These are phyloP conservation scores for Diaporthe sp. DNA, from an alignment of 2,329 filamentous ascomycete genomes.

Conservation along the genomic window DNA sequence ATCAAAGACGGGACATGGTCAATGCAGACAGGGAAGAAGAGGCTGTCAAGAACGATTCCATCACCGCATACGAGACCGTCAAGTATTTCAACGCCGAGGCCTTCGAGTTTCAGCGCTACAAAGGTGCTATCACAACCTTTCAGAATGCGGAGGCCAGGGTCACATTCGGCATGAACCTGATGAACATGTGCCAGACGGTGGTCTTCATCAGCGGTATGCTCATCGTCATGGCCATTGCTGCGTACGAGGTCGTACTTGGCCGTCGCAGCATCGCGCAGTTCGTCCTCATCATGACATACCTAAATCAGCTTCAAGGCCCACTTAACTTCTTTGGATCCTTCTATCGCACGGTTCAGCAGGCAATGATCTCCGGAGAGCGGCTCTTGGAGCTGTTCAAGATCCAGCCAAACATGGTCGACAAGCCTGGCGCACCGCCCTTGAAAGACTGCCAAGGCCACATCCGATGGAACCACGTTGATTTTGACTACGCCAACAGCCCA, in stretches of 20 bases:
- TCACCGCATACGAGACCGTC: constrained; percentile 97
- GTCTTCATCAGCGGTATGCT: constrained; percentile 85
- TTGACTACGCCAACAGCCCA: constrained; percentile 91
- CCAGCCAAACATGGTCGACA: constrained; percentile 89
- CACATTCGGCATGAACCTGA: constrained; percentile 79
- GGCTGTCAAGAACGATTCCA: constrained; percentile 98
- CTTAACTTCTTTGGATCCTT: constrained; percentile 94
- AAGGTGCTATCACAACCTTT: constrained; percentile 76
- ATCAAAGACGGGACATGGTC: constrained; percentile 92
- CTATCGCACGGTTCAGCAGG: constrained; percentile 94
- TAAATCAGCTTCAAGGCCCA: constrained; percentile 83
- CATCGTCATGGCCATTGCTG: constrained; percentile 78
- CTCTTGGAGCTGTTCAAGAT: constrained; percentile 97
- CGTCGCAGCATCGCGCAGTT: constrained; percentile 77
- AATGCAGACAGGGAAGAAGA: constrained; percentile 96
- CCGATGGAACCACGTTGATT: constrained; percentile 88
- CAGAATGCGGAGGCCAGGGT: constrained; percentile 83
- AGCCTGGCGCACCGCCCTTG: constrained; percentile 73
- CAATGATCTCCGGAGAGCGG: constrained; percentile 97
- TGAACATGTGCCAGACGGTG: constrained; percentile 85
- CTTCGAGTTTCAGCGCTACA: constrained; percentile 82
- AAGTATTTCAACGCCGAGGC: constrained; percentile 91
- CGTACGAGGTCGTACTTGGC: constrained; percentile 80
- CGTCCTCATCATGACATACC: constrained; percentile 80
- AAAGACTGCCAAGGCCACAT: constrained; percentile 83